These are phyloP conservation scores for Poa annua DNA, from an alignment of 176 grass and related monocot species.

Conservation along the genomic window DNA sequence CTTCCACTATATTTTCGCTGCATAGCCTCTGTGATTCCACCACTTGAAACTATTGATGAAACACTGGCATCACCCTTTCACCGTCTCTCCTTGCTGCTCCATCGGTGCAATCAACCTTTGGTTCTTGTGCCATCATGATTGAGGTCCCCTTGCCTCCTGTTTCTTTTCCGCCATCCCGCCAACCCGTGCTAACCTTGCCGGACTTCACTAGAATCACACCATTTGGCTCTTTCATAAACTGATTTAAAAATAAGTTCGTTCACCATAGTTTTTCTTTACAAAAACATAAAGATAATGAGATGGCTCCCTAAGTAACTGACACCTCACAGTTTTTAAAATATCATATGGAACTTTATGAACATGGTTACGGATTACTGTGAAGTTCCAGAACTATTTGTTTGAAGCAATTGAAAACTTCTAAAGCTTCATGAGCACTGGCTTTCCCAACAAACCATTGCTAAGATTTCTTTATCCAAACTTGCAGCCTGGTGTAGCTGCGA, in stretches of 20 bases:
- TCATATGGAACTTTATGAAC: not conserved
- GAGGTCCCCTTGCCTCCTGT: not conserved
- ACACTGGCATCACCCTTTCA: not conserved
- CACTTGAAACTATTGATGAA: not conserved
- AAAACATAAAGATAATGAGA: no score
- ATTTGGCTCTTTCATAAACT: not conserved
- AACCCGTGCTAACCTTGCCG: not conserved
- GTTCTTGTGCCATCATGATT: not conserved
- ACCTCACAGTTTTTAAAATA: not conserved
- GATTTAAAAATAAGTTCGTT: no score
- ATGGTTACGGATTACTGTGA: not conserved
- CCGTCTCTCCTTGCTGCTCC: not conserved
- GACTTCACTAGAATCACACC: not conserved
- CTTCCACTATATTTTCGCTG: not conserved
- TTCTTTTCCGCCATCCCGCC: not conserved
- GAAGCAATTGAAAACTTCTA: not conserved
- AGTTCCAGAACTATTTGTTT: not conserved
- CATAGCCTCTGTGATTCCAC: not conserved
- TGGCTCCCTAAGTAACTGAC: conserved; percentile 6
- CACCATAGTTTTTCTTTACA: no score
- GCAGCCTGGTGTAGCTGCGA: conserved; percentile 74
- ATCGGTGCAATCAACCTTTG: not conserved
- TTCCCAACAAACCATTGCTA: conserved; percentile 23
- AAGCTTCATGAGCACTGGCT: not conserved
- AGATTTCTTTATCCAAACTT: conserved; percentile 50